Evolutionary conservation across 2,329 filamentous ascomycete genomes (phyloP), one percentile per base, ranked within the genome.

Genomic region (Hypocrella siamensis): DNA sequence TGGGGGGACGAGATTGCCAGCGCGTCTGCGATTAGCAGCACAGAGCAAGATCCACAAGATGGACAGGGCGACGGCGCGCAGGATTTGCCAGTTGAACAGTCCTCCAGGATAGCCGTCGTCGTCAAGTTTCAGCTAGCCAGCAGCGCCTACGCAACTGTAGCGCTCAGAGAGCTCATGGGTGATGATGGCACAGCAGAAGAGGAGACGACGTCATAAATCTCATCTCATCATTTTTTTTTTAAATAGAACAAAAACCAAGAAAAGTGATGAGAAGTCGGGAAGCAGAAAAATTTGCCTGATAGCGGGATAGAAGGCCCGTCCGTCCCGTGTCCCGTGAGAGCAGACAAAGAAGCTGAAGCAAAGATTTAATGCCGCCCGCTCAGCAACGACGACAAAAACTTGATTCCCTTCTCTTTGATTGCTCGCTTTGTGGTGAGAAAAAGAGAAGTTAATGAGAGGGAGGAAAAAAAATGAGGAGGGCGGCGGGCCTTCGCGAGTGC

Each of bases 71-170:
- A 31, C 10, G 35, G 28, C 4, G 30, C 19, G 30, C 53, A 45
- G 14, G 38, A 48, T 43, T 42, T 38, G 9, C 11, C 30, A 12
- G 22, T 30, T 12, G 36, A 41, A 26, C 45, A n/a, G n/a, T n/a
- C 50, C 17, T 43, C 41, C 38, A 57, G 57, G 34, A 77, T 79
- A 46, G 58, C 82, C 14, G 81, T 76, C 1, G 64, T 84, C 1
- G 51, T 90, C 42, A 83, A 75, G 49, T 70, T 92, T 54, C 76
- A 83, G 48, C 63, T 92, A 18, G 79, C 74, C 1, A 74, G 75
- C 30, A 85, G 80, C 47, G 79, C 83, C 46, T 92, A 92, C 56
- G 83, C 83, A 0, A 92, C 83, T 1, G 82, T 92, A 63, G 79
- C 80, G 10, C 51, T 92, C 40, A 61, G 83, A 32, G 83, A 92